Conservation (phyloP, 139 green algal genomes). For the Pedinophyceae sp. region DNA sequence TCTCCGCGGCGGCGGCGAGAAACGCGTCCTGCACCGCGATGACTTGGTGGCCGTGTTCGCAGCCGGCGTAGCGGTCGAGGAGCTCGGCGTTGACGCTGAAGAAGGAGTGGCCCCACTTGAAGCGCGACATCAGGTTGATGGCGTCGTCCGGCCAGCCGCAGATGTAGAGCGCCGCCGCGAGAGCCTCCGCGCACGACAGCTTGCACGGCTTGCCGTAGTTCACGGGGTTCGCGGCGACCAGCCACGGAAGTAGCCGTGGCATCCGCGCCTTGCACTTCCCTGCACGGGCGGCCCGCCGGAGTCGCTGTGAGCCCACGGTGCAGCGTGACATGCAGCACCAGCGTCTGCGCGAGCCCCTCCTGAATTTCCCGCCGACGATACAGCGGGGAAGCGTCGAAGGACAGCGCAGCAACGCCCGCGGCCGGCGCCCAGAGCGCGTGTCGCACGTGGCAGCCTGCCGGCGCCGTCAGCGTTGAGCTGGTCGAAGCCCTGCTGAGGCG, state of each 20-base stretch:
- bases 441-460: no score
- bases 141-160: conserved; percentile 49
- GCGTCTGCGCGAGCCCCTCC: no score
- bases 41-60: conserved; percentile 51
- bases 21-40: conserved; percentile 59
- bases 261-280: conserved; percentile 8
- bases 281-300: no score
- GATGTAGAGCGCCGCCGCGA: conserved; percentile 69
- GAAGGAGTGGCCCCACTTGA: conserved; percentile 89
- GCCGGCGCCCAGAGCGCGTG: no score
- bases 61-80: conserved; percentile 65
- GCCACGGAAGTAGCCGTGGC: conserved; percentile 78
- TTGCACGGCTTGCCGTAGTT: conserved; percentile 58
- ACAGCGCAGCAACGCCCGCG: no score
- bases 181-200: conserved; percentile 88
- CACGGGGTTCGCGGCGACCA: conserved; percentile 86
- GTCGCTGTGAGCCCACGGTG: no score
- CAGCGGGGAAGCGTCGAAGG: no score
- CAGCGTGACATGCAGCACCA: no score
- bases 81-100: conserved; percentile 71
- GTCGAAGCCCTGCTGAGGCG: no score
- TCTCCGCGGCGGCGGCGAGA: no score
- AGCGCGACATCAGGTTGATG: conserved; percentile 42
- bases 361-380: no score
- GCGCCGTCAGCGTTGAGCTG: no score